phyloP scores from a whole-genome alignment of 306 rosid species.

The Gillenia trifoliata region DNA sequence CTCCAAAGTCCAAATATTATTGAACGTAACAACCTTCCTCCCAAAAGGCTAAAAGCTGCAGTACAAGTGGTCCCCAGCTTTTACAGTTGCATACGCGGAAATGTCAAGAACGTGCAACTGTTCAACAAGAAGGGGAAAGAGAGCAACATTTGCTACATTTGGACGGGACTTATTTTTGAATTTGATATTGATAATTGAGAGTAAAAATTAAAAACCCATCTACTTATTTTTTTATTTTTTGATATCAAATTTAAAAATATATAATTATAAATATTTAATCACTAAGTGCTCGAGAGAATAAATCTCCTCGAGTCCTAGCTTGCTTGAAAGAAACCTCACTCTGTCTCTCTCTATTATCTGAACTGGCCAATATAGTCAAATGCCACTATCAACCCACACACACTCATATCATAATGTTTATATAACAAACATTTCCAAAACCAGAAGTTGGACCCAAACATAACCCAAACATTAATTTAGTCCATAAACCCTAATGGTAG shows the following conservation, averaged over 20 bases:
- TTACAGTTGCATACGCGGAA: not conserved
- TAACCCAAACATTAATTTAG: not conserved
- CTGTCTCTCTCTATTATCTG: not conserved
- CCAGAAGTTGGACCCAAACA: not conserved
- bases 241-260: too few species aligned
- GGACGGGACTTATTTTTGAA: too few species aligned
- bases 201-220: too few species aligned
- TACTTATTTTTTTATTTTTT: too few species aligned
- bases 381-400: not conserved
- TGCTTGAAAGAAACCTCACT: not conserved
- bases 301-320: not conserved
- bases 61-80: not conserved
- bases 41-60: not conserved
- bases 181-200: too few species aligned
- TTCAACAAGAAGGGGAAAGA: not conserved
- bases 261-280: too few species aligned
- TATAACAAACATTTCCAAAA: slow-evolving; percentile 5
- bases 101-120: not conserved
- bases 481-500: slow-evolving; percentile 23
- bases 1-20: not conserved
- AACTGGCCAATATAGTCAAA: not conserved
- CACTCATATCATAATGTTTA: not conserved
- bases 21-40: not conserved
- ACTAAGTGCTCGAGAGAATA: too few species aligned
- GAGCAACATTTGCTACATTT: not conserved